These are phyloP conservation scores for Saitozyma podzolica DNA, from an alignment of 768 basidiomycete genomes.

Conservation along the genomic window DNA sequence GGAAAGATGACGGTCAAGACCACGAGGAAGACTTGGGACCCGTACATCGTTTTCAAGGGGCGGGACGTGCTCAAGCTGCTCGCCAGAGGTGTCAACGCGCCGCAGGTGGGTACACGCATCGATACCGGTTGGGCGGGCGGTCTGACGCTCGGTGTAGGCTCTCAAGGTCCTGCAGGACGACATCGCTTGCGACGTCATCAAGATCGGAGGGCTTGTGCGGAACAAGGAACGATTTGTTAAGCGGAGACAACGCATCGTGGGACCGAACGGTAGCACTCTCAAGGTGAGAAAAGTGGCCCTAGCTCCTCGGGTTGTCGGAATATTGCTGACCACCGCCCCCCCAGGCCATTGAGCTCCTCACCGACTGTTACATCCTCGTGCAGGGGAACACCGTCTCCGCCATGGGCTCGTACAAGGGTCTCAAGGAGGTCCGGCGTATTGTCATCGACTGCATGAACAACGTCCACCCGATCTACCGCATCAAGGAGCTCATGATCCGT, in stretches of 20 bases:
- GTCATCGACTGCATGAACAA: slow-evolving; percentile 99
- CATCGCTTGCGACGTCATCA: slow-evolving; percentile 93
- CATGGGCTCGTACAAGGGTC: slow-evolving; percentile 91
- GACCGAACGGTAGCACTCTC: slow-evolving; percentile 93
- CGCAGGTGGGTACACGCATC: slow-evolving; percentile 29
- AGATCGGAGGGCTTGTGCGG: slow-evolving; percentile 88
- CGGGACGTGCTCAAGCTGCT: slow-evolving; percentile 93
- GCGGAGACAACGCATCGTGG: slow-evolving; percentile 91
- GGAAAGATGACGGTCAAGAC: slow-evolving; percentile 97
- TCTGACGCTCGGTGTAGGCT: slow-evolving; percentile 53
- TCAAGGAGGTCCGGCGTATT: slow-evolving; percentile 94
- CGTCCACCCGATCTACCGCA: slow-evolving; percentile 97
- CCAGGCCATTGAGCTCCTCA: slow-evolving; percentile 94
- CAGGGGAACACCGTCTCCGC: slow-evolving; percentile 98
- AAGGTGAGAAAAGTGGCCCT: slow-evolving; percentile 65
- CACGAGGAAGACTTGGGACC: slow-evolving; percentile 95
- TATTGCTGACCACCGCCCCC: not conserved
- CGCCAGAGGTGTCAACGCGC: slow-evolving; percentile 80
- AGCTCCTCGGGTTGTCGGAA: not conserved
- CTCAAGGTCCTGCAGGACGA: slow-evolving; percentile 86
- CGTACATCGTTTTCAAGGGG: slow-evolving; percentile 92
- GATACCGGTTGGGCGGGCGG: too few species aligned
- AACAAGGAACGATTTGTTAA: slow-evolving; percentile 98
- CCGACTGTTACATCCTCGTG: slow-evolving; percentile 94
- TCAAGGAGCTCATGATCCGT: slow-evolving; percentile 99